Conservation (phyloP, 371 early-diverging fungal species). For the Zychaea mexicana region DNA sequence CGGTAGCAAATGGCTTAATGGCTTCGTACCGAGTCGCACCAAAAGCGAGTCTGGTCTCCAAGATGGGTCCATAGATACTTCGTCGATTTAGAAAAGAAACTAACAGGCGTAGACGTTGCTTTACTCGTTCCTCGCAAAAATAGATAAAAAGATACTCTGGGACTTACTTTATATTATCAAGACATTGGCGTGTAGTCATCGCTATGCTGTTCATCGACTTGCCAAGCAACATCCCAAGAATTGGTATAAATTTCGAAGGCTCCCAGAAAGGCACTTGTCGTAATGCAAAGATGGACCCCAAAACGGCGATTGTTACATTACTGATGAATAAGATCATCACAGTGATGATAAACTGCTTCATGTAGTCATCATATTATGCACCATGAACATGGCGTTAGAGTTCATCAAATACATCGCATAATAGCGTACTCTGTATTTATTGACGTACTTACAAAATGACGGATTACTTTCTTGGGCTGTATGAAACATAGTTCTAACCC, state of each 20-base stretch:
- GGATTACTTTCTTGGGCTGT: not conserved
- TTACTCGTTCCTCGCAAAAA: not conserved
- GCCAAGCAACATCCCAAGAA: conserved; percentile 86
- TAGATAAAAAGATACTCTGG: not conserved
- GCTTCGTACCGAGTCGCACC: conserved; percentile 90
- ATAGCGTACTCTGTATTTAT: too few relatives aligned
- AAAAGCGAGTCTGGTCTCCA: conserved; percentile 75
- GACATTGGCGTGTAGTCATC: conserved; percentile 69
- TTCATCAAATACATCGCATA: not conserved
- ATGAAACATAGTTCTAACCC: not conserved
- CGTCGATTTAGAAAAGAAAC: conserved; percentile 21
- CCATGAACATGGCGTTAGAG: not conserved
- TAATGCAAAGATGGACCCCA: conserved; percentile 70
- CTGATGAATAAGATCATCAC: conserved; percentile 49
- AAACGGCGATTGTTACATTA: conserved; percentile 48
- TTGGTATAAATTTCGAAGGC: conserved; percentile 83
- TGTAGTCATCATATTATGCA: too few relatives aligned
- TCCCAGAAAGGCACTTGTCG: conserved; percentile 72
- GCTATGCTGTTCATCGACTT: conserved; percentile 86
- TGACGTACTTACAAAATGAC: not conserved
- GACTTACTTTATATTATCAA: conserved; percentile 56
- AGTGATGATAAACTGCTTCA: conserved; percentile 47
- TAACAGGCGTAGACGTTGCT: not conserved
- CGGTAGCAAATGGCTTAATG: conserved; percentile 71
- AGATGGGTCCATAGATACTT: conserved; percentile 68